Conservation (phyloP, 2,329 filamentous ascomycete genomes). For the Elsinoe australis region DNA sequence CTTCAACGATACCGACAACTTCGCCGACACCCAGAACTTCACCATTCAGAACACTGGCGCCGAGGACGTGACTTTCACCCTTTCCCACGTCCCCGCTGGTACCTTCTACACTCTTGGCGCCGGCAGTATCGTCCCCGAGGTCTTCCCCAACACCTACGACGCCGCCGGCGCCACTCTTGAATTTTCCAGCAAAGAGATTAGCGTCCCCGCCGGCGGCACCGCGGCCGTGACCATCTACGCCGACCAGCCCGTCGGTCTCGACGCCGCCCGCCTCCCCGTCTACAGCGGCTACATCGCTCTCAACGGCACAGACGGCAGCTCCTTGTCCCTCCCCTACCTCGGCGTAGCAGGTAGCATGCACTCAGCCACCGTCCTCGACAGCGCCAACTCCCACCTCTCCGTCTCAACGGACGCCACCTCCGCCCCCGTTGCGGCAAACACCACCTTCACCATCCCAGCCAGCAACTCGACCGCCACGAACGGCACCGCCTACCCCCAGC, state of each 20-base stretch:
- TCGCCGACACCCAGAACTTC: slow-evolving; percentile 44
- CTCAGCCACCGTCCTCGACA: slow-evolving; percentile 25
- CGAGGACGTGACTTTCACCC: slow-evolving; percentile 44
- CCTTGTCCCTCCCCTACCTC: slow-evolving; percentile 30
- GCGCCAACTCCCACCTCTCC: background rate
- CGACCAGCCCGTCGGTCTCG: slow-evolving; percentile 22
- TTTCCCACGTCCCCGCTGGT: slow-evolving; percentile 44
- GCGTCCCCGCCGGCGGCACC: slow-evolving; percentile 21
- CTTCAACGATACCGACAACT: slow-evolving; percentile 58
- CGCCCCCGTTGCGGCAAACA: slow-evolving; percentile 18
- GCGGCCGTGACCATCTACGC: slow-evolving; percentile 23
- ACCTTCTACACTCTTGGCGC: slow-evolving; percentile 46
- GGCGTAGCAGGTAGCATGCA: slow-evolving; percentile 26
- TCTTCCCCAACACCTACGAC: slow-evolving; percentile 22
- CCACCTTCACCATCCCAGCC: slow-evolving; percentile 24
- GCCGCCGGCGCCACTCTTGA: slow-evolving; percentile 22
- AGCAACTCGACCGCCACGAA: slow-evolving; percentile 20
- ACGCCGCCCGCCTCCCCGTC: slow-evolving; percentile 18
- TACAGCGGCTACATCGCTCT: slow-evolving; percentile 27
- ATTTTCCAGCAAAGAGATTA: slow-evolving; percentile 20
- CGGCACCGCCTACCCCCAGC: slow-evolving; percentile 23
- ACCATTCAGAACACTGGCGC: slow-evolving; percentile 49
- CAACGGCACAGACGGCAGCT: slow-evolving; percentile 23
- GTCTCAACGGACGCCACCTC: slow-evolving; percentile 17
- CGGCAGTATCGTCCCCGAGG: slow-evolving; percentile 20